Percentiles rank a stretch among this genome's conserved stretches.
These are phyloP conservation scores for Vitis labrusca DNA, from an alignment of 164 flowering plant genomes.

Conservation along the genomic window DNA sequence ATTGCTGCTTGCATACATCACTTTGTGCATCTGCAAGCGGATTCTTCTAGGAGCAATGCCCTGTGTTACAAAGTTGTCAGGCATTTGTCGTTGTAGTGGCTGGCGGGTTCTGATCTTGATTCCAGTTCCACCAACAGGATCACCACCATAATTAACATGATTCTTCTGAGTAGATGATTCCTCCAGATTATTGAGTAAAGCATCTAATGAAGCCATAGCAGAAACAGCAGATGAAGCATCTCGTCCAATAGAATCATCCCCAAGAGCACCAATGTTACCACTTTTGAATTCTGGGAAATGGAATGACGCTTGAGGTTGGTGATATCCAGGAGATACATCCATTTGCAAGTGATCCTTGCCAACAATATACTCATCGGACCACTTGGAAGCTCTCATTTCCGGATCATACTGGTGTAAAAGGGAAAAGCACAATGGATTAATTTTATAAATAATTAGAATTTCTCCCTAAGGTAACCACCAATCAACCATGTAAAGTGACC, in stretches of 20 bases:
- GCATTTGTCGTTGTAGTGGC: constrained; percentile 12
- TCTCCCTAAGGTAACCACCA: neutral
- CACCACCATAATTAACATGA: neutral
- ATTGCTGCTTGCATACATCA: constrained; percentile 5
- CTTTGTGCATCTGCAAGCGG: constrained; percentile 17
- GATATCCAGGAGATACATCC: constrained; percentile 3
- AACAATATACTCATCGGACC: constrained; percentile 10
- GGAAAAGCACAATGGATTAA: neutral
- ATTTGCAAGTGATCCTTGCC: constrained; percentile 11
- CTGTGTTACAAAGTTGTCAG: constrained; percentile 12
- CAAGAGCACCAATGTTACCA: constrained; percentile 7
- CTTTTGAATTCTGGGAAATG: neutral
- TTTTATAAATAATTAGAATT: neutral
- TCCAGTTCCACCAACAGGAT: constrained; percentile 23
- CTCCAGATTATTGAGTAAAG: constrained; percentile 1
- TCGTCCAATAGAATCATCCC: constrained; percentile 2
- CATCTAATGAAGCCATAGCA: constrained; percentile 5
- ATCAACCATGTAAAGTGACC: neutral
- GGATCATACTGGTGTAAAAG: constrained; percentile 4
- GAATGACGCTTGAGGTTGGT: neutral
- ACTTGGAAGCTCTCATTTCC: constrained; percentile 9
- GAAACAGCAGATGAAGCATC: constrained; percentile 1
- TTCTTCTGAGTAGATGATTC: constrained; percentile 4
- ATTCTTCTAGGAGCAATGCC: constrained; percentile 43
- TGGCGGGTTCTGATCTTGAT: constrained; percentile 37